These are phyloP conservation scores for Colletotrichum kahawae DNA, from an alignment of 2,329 filamentous ascomycete genomes.

Conservation along the genomic window DNA sequence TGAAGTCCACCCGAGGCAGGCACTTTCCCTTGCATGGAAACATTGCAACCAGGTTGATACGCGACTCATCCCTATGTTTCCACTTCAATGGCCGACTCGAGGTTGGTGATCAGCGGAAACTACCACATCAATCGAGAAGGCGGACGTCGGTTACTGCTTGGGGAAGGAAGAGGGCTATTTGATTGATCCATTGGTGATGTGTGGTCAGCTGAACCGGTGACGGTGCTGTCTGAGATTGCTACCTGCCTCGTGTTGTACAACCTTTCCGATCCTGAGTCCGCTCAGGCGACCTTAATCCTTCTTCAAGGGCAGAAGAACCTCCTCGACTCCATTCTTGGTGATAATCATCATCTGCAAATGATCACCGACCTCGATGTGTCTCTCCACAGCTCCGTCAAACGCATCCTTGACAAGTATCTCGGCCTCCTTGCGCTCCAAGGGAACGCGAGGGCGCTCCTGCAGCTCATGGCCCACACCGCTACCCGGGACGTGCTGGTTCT, in stretches of 20 bases:
- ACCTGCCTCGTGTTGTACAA: constrained; percentile 22
- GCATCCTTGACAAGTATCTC: constrained; percentile 94
- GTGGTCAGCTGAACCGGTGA: constrained; percentile 5
- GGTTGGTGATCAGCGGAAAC: neutral
- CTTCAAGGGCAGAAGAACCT: constrained; percentile 86
- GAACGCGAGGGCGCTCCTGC: constrained; percentile 71
- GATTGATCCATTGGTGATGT: neutral
- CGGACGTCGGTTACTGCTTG: neutral
- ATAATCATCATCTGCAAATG: constrained; percentile 94
- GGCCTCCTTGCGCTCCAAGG: constrained; percentile 74
- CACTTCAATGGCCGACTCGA: neutral
- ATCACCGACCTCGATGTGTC: constrained; percentile 99
- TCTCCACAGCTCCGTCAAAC: constrained; percentile 96
- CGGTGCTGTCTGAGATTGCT: constrained; percentile 15
- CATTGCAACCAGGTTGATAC: neutral
- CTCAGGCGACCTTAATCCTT: constrained; percentile 66
- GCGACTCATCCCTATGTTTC: neutral
- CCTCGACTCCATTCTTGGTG: constrained; percentile 85
- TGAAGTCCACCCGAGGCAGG: neutral
- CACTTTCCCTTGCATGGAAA: neutral
- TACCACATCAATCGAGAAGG: neutral
- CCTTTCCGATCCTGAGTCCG: neutral
- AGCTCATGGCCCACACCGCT: constrained; percentile 84
- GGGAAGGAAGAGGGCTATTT: neutral
- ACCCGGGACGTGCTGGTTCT: constrained; percentile 94